A percentile compares a stretch with the other conserved stretches of the same genome.
Evolutionary conservation across 441 rosid species (phyloP).

Genomic region (Syzygium syzygioides): DNA sequence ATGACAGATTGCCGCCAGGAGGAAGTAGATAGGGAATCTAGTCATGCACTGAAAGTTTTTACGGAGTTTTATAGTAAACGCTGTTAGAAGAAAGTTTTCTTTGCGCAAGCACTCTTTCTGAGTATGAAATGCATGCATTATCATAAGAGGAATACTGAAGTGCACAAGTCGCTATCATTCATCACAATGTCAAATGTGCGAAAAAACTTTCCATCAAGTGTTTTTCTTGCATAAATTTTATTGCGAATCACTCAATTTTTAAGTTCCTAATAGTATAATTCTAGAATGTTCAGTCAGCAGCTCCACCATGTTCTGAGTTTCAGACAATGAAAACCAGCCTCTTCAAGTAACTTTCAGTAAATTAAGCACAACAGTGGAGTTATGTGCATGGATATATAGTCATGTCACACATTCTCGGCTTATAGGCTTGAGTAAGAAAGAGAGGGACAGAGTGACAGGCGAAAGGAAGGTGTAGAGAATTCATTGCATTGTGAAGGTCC

Average conservation of each 20-base stretch:
- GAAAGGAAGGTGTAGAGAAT: not conserved
- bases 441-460: not conserved
- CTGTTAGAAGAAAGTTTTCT: not conserved
- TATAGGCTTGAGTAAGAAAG: not conserved
- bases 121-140: not conserved
- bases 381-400: not conserved
- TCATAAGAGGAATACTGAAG: not conserved
- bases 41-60: not conserved
- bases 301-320: not conserved
- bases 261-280: not conserved
- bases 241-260: not conserved
- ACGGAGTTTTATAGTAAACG: not conserved
- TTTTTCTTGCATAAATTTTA: not conserved
- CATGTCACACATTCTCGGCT: not conserved
- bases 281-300: not conserved
- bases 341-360: not conserved
- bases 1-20: not conserved
- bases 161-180: not conserved
- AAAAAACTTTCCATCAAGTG: not conserved
- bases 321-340: not conserved
- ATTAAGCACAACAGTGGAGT: not conserved
- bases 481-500: not conserved
- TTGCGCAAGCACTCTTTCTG: not conserved
- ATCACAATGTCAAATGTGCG: not conserved
- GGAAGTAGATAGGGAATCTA: not conserved